Base-by-base conservation (phyloP, 108 stramenopile genomes). In the Cyclotella cryptica region DNA sequence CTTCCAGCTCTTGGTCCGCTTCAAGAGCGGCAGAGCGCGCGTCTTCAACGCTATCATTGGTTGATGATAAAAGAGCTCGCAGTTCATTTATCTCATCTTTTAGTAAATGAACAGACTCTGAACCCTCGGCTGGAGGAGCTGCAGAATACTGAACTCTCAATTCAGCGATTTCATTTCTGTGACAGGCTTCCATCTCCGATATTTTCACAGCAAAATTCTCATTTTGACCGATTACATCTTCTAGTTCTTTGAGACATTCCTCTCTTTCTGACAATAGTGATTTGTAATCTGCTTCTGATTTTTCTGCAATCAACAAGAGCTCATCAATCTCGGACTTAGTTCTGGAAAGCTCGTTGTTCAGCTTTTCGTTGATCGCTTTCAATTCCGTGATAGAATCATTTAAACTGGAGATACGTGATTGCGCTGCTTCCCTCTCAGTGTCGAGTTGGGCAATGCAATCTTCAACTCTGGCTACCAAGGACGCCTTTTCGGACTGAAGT, bases 21-120 rank as follows among this genome's bases (percentile, higher is more conserved):
- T 46, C 57, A 18, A 84, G 45, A 22, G 83, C 83, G 5, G 79
- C 69, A 17, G 73, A 49, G 35, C 90, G 78, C 41, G 88, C 88
- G 71, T 89, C 87, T n/a, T 86, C 82, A 26, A 89, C 88, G 21
- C 84, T 84, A 12, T 72, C 84, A 47, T 89, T 92, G 21, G 88
- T 67, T 46, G 74, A 81, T 39, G 79, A 63, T 21, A 93, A 81
- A 35, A 92, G 88, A 59, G 75, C 69, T 62, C 80, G 89, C 45
- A 93, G 60, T 27, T 93, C 91, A 11, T 73, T 27, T 30, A 88
- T 87, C 70, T 90, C 85, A 11, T 54, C 19, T 59, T 77, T 71
- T 46, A 88, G 14, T 10, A 64, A 69, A 39, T 59, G 29, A 39
- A 67, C 24, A 35, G 59, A 12, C 15, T 57, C 60, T 17, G 41